Conservation (phyloP, 2,329 filamentous ascomycete species). For the Pochonia chlamydosporia region DNA sequence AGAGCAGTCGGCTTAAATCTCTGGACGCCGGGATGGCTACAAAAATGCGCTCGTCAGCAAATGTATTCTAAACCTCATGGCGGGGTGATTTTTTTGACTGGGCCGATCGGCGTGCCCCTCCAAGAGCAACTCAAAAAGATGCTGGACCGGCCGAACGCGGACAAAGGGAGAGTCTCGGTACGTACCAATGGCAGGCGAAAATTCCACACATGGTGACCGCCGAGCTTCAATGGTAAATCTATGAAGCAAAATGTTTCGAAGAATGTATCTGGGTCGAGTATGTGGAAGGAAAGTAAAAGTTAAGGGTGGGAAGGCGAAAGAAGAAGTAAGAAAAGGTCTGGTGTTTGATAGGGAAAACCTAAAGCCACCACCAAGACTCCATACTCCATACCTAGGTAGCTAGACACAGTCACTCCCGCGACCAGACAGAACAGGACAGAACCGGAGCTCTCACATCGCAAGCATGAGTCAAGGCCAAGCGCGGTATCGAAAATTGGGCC, state of each 20-base stretch:
- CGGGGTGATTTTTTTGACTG: conserved; percentile 18
- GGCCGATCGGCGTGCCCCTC: conserved; percentile 18
- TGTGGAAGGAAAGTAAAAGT: conserved; percentile 3
- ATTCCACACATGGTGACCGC: conserved; percentile 83
- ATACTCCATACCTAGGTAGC: not conserved
- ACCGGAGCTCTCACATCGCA: not conserved
- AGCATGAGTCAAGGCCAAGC: conserved; percentile 12
- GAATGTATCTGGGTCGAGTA: not conserved
- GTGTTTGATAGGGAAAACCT: not conserved
- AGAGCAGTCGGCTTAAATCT: conserved; percentile 95
- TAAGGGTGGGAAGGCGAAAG: conserved; percentile 3
- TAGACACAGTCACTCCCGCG: too few relatives aligned
- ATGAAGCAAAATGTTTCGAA: not conserved
- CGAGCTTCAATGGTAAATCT: conserved; percentile 7
- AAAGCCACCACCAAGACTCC: not conserved
- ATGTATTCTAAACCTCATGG: conserved; percentile 14
- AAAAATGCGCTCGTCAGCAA: conserved; percentile 11
- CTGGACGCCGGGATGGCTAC: conserved; percentile 82
- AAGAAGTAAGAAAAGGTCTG: not conserved
- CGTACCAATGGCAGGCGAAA: conserved; percentile 88
- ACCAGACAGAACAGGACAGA: not conserved
- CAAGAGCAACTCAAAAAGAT: conserved; percentile 15
- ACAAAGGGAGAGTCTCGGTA: conserved; percentile 14
- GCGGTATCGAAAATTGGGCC: conserved; percentile 6
- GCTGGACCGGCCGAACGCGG: not conserved